Conservation (phyloP, 768 basidiomycete genomes). For the Porpolomopsis calyptriformis region DNA sequence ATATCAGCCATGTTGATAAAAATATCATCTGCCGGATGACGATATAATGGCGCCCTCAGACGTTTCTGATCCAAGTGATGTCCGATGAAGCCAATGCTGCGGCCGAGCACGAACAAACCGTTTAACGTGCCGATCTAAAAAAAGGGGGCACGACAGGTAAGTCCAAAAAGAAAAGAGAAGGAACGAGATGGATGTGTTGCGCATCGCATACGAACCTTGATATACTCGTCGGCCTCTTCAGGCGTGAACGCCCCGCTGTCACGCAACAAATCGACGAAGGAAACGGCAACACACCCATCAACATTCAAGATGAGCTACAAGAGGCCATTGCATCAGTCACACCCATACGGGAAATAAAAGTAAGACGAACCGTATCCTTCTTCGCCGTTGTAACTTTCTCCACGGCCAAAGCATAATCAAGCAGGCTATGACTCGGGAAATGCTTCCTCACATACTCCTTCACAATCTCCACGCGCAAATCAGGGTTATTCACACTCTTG, state of each 20-base stretch:
- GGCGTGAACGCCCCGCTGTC: constrained; percentile 90
- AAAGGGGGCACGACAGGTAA: constrained; percentile 2
- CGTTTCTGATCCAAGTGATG: constrained; percentile 96
- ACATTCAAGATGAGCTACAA: constrained; percentile 85
- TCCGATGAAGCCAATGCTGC: constrained; percentile 96
- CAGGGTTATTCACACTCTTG: constrained; percentile 96
- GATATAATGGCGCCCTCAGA: constrained; percentile 84
- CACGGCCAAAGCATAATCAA: constrained; percentile 92
- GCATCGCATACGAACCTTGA: constrained; percentile 42
- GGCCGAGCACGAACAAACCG: constrained; percentile 93
- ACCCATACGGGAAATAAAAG: background rate
- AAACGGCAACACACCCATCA: constrained; percentile 91
- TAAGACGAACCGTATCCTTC: constrained; percentile 73
- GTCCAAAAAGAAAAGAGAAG: background rate
- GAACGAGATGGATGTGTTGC: background rate
- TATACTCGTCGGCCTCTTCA: constrained; percentile 96
- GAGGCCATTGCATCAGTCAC: constrained; percentile 4
- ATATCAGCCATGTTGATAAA: constrained; percentile 91
- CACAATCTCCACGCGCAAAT: constrained; percentile 84
- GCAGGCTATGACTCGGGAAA: constrained; percentile 89
- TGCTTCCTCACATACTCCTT: constrained; percentile 93
- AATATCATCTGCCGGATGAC: constrained; percentile 91
- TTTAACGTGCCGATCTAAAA: constrained; percentile 78
- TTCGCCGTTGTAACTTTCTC: constrained; percentile 97
- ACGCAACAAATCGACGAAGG: constrained; percentile 89